Evolutionary conservation across 1,284 basidiomycete genomes (phyloP), one percentile per base, ranked within the genome.

Genomic region (Ustanciosporium gigantosporum): DNA sequence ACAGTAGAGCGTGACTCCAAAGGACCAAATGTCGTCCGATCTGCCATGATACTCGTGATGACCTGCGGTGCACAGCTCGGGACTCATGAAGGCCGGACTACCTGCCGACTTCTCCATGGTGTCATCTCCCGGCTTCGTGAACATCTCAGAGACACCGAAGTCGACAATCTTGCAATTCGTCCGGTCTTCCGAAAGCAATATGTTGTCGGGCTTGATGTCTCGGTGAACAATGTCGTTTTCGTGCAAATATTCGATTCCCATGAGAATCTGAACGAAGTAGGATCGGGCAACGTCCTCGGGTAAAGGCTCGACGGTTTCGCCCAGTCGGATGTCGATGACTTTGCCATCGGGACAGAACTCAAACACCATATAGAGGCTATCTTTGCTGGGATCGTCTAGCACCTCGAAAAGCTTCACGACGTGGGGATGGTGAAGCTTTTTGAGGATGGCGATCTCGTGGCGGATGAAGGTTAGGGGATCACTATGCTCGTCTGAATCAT

Each of bases 111-210:
- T 78, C 48, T 76, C 76, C 57, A 81, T 75, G 25, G 68, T 66
- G 64, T 82, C 81, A 45, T 82, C 80, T 13, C 78, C 79, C 0
- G 73, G 68, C 21, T 77, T 74, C 7, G 69, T 60, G 46, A 83
- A 83, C 79, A 84, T 82, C 46, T 84, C 82, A 2, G 81, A 82
- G 0, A 84, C 82, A 23, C 83, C 83, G 70, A 84, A 84, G 58
- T 84, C 82, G 61, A 81, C 83, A 37, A 84, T 78, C 68, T 84
- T 84, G 75, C 82, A 82, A 9, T 74, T 72, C 40, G 76, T 69
- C n/a, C 75, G 68, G 51, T 82, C 79, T n/a, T 76, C 74, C 11
- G 78, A 79, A 14, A 84, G 76, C 20, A 84, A 76, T 24, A 83
- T 80, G 69, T 84, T 83, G 64, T 82, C 82, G 0, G 82, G 82